These are phyloP conservation scores for Plectranthus barbatus DNA, from an alignment of 257 asterid genomes.

Conservation along the genomic window DNA sequence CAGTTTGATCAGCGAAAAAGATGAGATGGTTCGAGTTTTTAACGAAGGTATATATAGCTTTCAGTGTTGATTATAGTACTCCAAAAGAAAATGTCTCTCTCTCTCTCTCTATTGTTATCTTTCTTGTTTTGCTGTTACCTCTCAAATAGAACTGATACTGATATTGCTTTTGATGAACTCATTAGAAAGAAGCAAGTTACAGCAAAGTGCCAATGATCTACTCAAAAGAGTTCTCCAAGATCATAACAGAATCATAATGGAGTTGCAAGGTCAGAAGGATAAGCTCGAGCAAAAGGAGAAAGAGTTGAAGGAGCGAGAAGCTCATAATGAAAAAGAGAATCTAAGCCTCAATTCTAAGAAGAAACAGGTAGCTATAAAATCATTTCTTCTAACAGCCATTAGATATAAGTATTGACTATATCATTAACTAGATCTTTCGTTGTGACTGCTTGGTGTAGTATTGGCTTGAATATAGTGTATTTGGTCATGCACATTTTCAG, in stretches of 20 bases:
- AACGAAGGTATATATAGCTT: constrained; percentile 30
- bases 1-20: constrained; percentile 29
- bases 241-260: constrained; percentile 17
- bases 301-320: constrained; percentile 39
- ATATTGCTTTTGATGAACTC: neutral
- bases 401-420: too few species aligned
- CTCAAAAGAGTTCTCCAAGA: constrained; percentile 19
- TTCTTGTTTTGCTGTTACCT: neutral
- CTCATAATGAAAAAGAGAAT: constrained; percentile 27
- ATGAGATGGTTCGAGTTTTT: constrained; percentile 25
- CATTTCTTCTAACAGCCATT: neutral
- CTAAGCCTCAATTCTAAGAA: constrained; percentile 23
- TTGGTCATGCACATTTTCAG: neutral
- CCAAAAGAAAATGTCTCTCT: neutral
- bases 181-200: constrained; percentile 32
- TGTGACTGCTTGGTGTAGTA: too few species aligned
- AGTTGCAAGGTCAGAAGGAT: constrained; percentile 24
- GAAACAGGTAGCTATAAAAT: constrained; percentile 25
- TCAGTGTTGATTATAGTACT: neutral
- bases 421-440: too few species aligned
- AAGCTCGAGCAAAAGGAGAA: constrained; percentile 24
- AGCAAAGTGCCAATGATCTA: constrained; percentile 17
- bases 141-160: neutral
- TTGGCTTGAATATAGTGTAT: neutral
- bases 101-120: too few species aligned